Conservation (phyloP, 108 stramenopile genomes). For the Nitzschia sp. region DNA sequence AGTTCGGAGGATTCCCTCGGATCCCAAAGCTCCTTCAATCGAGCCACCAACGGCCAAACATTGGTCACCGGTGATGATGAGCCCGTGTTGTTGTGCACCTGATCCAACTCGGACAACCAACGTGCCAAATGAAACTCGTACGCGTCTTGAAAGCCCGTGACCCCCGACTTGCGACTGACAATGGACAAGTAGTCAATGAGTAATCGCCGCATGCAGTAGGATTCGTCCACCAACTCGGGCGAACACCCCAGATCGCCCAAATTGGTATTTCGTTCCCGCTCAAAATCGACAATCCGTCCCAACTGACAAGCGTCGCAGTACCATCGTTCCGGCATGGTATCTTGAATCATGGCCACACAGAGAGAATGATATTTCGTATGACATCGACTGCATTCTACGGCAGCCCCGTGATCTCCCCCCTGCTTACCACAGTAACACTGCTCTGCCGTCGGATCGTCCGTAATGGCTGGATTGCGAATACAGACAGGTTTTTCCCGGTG, state of each 20-base stretch:
- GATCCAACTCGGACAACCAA: constrained; percentile 39
- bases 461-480: constrained; percentile 1
- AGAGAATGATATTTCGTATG: constrained; percentile 76
- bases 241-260: constrained; percentile 38
- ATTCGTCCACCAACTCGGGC: constrained; percentile 30
- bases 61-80: neutral
- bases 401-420: constrained; percentile 56
- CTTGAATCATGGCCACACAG: constrained; percentile 75
- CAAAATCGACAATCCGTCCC: constrained; percentile 47
- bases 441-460: constrained; percentile 4
- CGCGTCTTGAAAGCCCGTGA: constrained; percentile 39
- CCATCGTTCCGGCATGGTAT: constrained; percentile 71
- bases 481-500: constrained; percentile 59
- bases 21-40: constrained; percentile 34
- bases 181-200: constrained; percentile 59
- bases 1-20: constrained; percentile 22
- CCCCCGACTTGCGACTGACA: constrained; percentile 37
- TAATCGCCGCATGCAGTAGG: constrained; percentile 63
- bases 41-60: constrained; percentile 7
- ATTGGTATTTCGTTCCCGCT: constrained; percentile 35
- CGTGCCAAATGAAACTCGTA: constrained; percentile 74
- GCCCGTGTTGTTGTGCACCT: neutral
- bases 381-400: constrained; percentile 89
- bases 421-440: constrained; percentile 73
- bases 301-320: constrained; percentile 84